Base-by-base conservation (phyloP, 371 early-diverging fungal species). In the Mortierella sp. region DNA sequence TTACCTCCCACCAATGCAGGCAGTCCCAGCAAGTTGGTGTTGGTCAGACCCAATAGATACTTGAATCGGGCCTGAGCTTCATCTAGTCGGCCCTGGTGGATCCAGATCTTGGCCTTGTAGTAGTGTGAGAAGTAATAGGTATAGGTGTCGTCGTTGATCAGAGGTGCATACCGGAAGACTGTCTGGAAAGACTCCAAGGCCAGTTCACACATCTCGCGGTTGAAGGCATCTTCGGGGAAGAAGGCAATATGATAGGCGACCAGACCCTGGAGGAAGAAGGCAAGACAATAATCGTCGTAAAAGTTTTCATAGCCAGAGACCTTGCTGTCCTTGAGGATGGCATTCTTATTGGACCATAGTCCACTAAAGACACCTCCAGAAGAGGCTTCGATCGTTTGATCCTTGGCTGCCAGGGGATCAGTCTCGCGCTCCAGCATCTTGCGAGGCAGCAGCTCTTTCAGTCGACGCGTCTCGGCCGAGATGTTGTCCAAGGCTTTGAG, bases 21-120 rank as follows among this genome's bases (percentile, higher is more conserved):
- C 57, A 77, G 30, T 4, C 77, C 72, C 45, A 72, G n/a, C 58
- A 77, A 21, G 30, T 50, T 65, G 1, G 77, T 77, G 63, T 72
- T 72, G 21, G 77, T 58, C 45, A 72, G 57, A 6, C 72, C 68
- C 56, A 72, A 25, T 26, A 77, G 44, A 28, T 77, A 72, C 60
- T 72, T 77, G 72, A 77, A 72, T 16, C 77, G 68, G 5, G 66
- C 53, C 25, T 72, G 65, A 1, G 77, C 77, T 6, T 77, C 69
- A 18, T 77, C 77, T 47, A 72, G 46, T 19, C 66, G 64, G 6
- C 77, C 77, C 51, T 72, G 72, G 19, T 77, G 77, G 53, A 77
- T 77, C 68, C 72, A 72, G 62, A 72, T 65, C 66, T 77, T 77
- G 69, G 77, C 77, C 63, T 63, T 77, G 69, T 77, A 77, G 69